Evolutionary conservation across 345 rosid species (phyloP).

Genomic region (Ceriops tagal): DNA sequence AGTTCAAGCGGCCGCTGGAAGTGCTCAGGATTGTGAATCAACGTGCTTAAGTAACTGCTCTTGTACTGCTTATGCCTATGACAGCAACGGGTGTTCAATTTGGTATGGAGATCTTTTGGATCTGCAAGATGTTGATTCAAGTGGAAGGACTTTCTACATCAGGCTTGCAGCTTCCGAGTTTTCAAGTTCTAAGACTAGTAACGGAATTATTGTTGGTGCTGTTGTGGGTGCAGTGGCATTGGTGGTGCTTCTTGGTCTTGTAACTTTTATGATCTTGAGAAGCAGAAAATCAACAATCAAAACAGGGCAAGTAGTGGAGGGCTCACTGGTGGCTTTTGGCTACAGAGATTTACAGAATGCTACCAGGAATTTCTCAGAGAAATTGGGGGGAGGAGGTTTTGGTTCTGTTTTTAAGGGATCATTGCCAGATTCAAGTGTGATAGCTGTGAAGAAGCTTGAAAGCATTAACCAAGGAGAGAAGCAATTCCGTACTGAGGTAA

Average conservation of each 20-base stretch:
- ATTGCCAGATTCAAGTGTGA: conserved; percentile 50
- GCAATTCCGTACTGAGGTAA: conserved; percentile 75
- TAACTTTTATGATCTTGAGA: conserved; percentile 23
- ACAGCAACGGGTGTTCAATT: neutral
- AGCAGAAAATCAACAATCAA: conserved; percentile 26
- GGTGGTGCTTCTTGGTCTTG: conserved; percentile 26
- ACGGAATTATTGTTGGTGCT: conserved; percentile 34
- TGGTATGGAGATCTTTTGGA: conserved; percentile 13
- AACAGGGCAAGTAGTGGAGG: conserved; percentile 42
- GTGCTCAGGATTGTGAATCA: conserved; percentile 13
- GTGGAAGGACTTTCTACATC: neutral
- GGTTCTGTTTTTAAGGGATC: conserved; percentile 81
- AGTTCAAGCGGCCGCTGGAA: neutral
- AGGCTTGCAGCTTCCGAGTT: conserved; percentile 12
- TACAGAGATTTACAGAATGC: conserved; percentile 62
- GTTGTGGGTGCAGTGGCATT: conserved; percentile 36
- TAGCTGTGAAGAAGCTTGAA: conserved; percentile 84
- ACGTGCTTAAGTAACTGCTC: conserved; percentile 10
- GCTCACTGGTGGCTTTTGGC: conserved; percentile 60
- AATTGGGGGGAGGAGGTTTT: conserved; percentile 79
- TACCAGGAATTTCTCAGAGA: conserved; percentile 71
- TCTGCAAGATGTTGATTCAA: neutral
- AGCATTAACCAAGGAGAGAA: conserved; percentile 77
- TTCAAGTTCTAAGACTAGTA: conserved; percentile 30
- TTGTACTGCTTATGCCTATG: conserved; percentile 1